A percentile compares a stretch with the other conserved stretches of the same genome.
These are phyloP conservation scores for Hygrophorus russula DNA, from an alignment of 768 basidiomycete genomes.

Conservation along the genomic window DNA sequence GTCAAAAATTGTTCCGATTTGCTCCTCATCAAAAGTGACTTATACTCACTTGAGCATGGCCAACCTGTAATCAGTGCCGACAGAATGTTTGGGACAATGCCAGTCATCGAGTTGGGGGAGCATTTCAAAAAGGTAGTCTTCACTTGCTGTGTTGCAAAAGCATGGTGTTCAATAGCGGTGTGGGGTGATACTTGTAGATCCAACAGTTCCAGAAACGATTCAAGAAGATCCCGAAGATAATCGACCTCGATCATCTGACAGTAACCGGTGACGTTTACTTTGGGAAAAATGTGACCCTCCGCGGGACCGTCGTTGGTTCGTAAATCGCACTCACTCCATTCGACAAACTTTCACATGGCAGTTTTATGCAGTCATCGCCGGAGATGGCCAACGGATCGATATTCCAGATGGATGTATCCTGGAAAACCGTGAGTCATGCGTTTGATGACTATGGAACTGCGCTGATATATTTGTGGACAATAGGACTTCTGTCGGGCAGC, in stretches of 20 bases:
- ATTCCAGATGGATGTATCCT: slow-evolving; percentile 74
- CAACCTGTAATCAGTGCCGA: slow-evolving; percentile 76
- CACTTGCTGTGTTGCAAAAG: background rate
- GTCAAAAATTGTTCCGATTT: slow-evolving; percentile 84
- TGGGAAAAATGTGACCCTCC: slow-evolving; percentile 75
- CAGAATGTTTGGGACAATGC: slow-evolving; percentile 77
- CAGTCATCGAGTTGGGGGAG: slow-evolving; percentile 95
- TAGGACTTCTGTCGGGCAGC: slow-evolving; percentile 1
- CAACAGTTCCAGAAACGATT: slow-evolving; percentile 90
- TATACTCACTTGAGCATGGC: slow-evolving; percentile 85
- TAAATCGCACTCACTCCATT: background rate
- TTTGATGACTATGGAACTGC: slow-evolving; percentile 4
- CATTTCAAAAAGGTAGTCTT: slow-evolving; percentile 83
- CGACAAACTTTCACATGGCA: too few species aligned
- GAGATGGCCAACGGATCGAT: slow-evolving; percentile 72
- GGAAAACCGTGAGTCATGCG: slow-evolving; percentile 43
- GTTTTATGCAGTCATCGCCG: slow-evolving; percentile 47
- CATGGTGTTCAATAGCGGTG: background rate
- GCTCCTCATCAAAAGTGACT: slow-evolving; percentile 83
- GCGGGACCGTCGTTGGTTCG: slow-evolving; percentile 79
- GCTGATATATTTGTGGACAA: background rate
- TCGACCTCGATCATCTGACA: slow-evolving; percentile 91
- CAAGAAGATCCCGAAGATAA: slow-evolving; percentile 85
- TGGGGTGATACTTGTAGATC: slow-evolving; percentile 33
- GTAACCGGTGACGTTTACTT: slow-evolving; percentile 89